Base-by-base conservation (phyloP, 2,329 filamentous ascomycete species). In the Didymella keratinophila region DNA sequence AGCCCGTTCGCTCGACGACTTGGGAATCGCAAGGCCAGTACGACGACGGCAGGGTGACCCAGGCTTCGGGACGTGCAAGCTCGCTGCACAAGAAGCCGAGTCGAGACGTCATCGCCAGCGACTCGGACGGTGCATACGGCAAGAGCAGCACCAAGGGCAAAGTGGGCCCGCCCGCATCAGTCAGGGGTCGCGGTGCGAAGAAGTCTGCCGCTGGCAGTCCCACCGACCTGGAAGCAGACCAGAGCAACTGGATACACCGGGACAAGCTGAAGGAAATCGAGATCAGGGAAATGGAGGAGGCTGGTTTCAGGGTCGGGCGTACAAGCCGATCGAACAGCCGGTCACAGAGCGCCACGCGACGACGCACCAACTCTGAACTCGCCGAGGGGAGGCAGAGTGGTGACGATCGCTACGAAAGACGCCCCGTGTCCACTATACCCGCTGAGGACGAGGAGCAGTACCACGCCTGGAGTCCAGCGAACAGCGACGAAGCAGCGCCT, bases 181-280 rank as follows among this genome's bases (percentile, higher is more conserved):
- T 52, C 36, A 60, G 57, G 37, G 57, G 57, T 18, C 51, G 57
- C 23, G 52, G 51, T 30, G 71, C 71, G 63, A 75, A 73, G 60
- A 76, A 73, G 64, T 34, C 62, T 11, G 36, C 61, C 34, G 62
- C 63, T 57, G 62, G 61, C 8, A 49, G 61, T 49, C 27, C 56
- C 16, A 45, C 51, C 32, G 71, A 68, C 18, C 52, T 59, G 25
- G 73, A 76, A 51, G 69, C 69, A 37, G 87, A 89, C 60, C 83
- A 86, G 60, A 90, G 87, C 30, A 89, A 91, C 75, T 95, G 91
- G 91, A 94, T 95, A 68, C 91, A 95, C 71, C 83, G 91, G 56
- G 91, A 95, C 78, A 94, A 94, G 78, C 79, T 95, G 61, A 91
- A 90, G 53, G 86, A 86, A 71, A 95, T 94, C 66, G 91, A 95